Base-by-base conservation (phyloP, 164 flowering plant species). In the Vitis rotundifolia region DNA sequence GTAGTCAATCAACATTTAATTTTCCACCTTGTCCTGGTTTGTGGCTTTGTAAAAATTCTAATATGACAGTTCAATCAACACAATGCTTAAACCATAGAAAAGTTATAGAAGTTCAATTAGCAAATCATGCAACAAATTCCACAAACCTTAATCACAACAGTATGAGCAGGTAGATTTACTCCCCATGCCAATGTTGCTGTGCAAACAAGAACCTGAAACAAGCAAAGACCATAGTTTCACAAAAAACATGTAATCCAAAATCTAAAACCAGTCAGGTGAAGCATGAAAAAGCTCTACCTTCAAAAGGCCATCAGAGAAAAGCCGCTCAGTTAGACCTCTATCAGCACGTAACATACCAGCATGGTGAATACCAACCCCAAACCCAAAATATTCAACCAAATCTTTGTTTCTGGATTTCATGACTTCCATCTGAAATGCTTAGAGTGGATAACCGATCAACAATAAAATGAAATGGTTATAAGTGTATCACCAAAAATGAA, bases 161-260 rank as follows among this genome's bases (percentile, higher is more conserved):
- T 96, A 75, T 96, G 99, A 77, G 99, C 99, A 61, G 99, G 99
- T 74, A 96, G 81, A 81, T 96, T 96, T 44, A 96, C 99, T 67
- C 99, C 99, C 99, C 99, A 96, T 69, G 99, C 99, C 85, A 96
- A 78, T 67, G 99, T 96, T 67, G 99, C 98, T 61, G 99, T 96
- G 84, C 99, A 96, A 65, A 96, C 97, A 78, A 96, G 97, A 19
- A 96, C 98, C 99, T 96, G 78, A 70, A 71, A 65, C 59, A 65
- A 5, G 49, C 37, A 74, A 63, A 61, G 14, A 61, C 15, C 56
- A 68, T 3, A 51, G 12, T 47, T 22, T 14, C 53, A 18, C 28
- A 28, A 61, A 70, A 37, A 66, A 55, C 15, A 55, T 58, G 2
- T 16, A 9, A 63, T n/a, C 11, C 50, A 53, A 71, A 44, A 26